Conservation (phyloP, 371 early-diverging fungal species). For the Mucor sp. region DNA sequence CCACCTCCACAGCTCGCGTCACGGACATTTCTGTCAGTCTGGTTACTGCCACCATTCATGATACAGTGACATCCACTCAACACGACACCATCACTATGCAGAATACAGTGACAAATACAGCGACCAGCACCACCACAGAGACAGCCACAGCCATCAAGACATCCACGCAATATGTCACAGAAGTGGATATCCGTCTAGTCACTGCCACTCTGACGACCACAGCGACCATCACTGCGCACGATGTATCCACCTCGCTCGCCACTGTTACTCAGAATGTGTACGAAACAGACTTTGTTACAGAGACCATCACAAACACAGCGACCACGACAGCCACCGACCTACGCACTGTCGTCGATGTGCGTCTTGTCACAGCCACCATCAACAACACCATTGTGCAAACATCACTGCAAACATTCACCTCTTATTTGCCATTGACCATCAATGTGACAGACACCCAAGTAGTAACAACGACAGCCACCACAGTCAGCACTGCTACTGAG, state of each 20-base stretch:
- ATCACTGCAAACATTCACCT: not conserved
- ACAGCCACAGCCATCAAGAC: not conserved
- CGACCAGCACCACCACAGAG: not conserved
- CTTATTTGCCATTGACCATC: not conserved
- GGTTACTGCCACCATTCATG: not conserved
- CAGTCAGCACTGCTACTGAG: not conserved
- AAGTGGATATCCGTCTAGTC: not conserved
- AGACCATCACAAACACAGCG: not conserved
- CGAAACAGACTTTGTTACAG: not conserved
- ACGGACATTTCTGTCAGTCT: not conserved
- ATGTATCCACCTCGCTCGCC: not conserved
- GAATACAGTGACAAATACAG: not conserved
- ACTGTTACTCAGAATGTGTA: not conserved
- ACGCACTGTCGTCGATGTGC: not conserved
- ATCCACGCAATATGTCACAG: not conserved
- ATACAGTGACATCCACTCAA: not conserved
- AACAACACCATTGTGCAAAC: not conserved
- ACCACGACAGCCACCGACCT: not conserved
- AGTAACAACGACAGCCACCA: not conserved
- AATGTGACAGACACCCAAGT: constrained; percentile 1
- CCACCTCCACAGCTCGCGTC: not conserved
- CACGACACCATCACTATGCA: not conserved
- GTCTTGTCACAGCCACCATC: not conserved
- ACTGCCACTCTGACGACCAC: constrained; percentile 1
- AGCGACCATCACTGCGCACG: not conserved